Evolutionary conservation across 306 rosid genomes (phyloP).

Genomic region (Lathyrus aphaca): DNA sequence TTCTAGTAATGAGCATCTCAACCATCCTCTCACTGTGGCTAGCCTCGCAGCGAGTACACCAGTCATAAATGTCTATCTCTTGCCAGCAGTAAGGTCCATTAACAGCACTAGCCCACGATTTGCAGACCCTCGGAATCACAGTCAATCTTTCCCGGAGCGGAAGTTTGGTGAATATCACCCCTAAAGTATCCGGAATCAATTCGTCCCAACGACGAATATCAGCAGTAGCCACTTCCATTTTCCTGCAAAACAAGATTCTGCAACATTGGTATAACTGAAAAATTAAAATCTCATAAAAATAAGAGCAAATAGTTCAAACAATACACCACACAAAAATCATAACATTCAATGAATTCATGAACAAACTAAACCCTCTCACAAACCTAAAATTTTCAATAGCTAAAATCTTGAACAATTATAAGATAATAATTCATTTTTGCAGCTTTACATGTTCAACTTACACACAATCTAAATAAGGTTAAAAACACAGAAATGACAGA

Average conservation of each 20-base stretch:
- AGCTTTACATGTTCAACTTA: slow-evolving; percentile 35
- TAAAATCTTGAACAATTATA: not conserved
- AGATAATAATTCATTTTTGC: not conserved
- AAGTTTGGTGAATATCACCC: slow-evolving; percentile 74
- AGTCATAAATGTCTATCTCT: slow-evolving; percentile 84
- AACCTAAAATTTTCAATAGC: not conserved
- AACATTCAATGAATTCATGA: not conserved
- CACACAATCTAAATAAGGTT: not conserved
- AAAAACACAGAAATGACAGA: not conserved
- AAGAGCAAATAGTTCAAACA: not conserved
- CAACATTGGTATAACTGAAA: not conserved
- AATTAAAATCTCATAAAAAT: slow-evolving; percentile 15
- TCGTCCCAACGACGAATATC: slow-evolving; percentile 78
- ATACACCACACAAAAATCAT: not conserved
- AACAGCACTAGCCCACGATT: slow-evolving; percentile 77
- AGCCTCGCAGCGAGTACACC: slow-evolving; percentile 66
- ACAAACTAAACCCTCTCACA: not conserved
- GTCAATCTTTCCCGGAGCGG: slow-evolving; percentile 69
- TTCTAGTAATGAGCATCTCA: slow-evolving; percentile 67
- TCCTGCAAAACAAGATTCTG: slow-evolving; percentile 33
- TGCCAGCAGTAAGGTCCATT: slow-evolving; percentile 92
- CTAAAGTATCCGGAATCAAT: slow-evolving; percentile 80
- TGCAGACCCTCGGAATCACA: slow-evolving; percentile 84
- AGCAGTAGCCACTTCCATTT: slow-evolving; percentile 62
- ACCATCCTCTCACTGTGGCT: slow-evolving; percentile 68